Conservation (phyloP, 768 basidiomycete species). For the Panaeolus cyanescens region DNA sequence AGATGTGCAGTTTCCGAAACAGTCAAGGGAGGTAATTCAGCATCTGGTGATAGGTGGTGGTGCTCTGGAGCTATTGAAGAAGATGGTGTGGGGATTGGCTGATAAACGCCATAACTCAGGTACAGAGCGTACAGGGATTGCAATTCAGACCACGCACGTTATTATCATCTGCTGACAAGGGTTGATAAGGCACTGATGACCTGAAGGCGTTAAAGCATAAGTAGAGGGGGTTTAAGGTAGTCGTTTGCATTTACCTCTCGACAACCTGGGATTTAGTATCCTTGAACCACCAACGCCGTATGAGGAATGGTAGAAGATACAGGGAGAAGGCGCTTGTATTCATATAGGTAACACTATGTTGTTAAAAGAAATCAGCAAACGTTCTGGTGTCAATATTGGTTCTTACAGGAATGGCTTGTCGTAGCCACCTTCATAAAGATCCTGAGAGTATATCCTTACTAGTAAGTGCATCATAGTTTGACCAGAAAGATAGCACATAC, state of each 20-base stretch:
- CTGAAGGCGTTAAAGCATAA: constrained; percentile 6
- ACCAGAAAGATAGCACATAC: constrained; percentile 31
- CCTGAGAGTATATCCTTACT: constrained; percentile 27
- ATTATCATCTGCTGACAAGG: constrained; percentile 19
- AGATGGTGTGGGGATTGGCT: not conserved
- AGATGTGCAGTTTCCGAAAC: constrained; percentile 74
- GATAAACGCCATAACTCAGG: not conserved
- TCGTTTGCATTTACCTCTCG: no score
- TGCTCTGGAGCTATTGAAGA: not conserved
- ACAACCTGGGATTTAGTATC: not conserved
- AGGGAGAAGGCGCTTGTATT: constrained; percentile 83
- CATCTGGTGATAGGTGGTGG: not conserved
- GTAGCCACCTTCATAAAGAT: constrained; percentile 62
- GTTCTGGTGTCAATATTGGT: not conserved
- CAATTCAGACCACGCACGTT: not conserved
- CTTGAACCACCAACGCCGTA: constrained; percentile 23
- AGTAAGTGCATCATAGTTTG: not conserved
- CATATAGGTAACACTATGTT: constrained; percentile 60
- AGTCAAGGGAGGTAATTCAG: constrained; percentile 22
- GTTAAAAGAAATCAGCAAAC: not conserved
- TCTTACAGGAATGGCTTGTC: constrained; percentile 86
- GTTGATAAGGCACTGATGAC: constrained; percentile 23
- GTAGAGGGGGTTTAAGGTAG: no score
- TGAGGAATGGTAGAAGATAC: constrained; percentile 31
- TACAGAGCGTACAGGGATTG: not conserved